Evolutionary conservation across 495 filamentous ascomycete genomes (phyloP).

Genomic region (Penicillium alfredii): DNA sequence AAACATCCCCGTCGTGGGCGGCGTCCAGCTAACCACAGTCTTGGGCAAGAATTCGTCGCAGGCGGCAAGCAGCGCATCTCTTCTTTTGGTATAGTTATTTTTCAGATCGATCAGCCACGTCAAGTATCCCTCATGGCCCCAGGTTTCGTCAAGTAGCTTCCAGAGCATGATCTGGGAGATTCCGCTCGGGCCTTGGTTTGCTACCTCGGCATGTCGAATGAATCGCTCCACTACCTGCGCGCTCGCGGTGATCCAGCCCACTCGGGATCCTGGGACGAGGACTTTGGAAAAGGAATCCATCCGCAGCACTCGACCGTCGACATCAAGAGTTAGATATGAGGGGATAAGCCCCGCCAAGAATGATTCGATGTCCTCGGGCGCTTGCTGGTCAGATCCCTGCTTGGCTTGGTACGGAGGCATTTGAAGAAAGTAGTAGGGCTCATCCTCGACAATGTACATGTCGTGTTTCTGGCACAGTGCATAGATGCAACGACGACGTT

Average conservation of each 20-base stretch:
- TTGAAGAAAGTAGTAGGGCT: slow-evolving; percentile 63
- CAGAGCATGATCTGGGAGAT: slow-evolving; percentile 23
- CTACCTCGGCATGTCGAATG: slow-evolving; percentile 15
- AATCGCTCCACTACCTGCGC: slow-evolving; percentile 20
- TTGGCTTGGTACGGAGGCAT: slow-evolving; percentile 34
- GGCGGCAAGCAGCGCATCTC: slow-evolving; percentile 15
- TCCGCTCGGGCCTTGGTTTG: slow-evolving; percentile 16
- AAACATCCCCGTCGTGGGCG: slow-evolving; percentile 1
- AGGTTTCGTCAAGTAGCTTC: slow-evolving; percentile 21
- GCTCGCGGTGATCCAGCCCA: slow-evolving; percentile 27
- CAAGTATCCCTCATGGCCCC: slow-evolving; percentile 21
- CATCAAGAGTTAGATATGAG: slow-evolving; percentile 34
- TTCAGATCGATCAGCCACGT: slow-evolving; percentile 19
- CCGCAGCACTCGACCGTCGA: slow-evolving; percentile 56
- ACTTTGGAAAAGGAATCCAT: slow-evolving; percentile 29
- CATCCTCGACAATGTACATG: slow-evolving; percentile 85
- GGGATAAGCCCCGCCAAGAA: slow-evolving; percentile 42
- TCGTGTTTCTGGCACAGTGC: slow-evolving; percentile 73
- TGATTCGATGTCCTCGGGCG: slow-evolving; percentile 21
- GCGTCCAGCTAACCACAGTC: slow-evolving; percentile 10
- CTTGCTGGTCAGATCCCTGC: background rate
- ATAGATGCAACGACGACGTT: slow-evolving; percentile 67
- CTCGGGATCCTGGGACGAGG: slow-evolving; percentile 22
- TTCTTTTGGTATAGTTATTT: slow-evolving; percentile 11
- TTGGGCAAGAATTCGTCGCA: slow-evolving; percentile 15